phyloP scores from a whole-genome alignment of 169 alveolate genomes.

The Babesia caballi region DNA sequence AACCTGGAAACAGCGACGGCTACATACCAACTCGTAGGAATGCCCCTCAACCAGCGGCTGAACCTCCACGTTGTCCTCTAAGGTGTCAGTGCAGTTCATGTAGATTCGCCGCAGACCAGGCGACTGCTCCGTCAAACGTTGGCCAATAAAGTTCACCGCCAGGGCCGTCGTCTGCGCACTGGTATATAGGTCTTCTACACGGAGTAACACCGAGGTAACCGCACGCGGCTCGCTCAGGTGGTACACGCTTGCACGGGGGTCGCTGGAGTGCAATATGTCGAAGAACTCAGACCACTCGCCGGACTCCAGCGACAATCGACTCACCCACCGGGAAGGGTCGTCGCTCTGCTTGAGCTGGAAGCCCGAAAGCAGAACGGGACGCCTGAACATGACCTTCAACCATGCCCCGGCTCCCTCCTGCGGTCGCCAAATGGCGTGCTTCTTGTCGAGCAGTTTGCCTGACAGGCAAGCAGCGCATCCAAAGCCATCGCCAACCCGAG shows the following conservation, averaged over 20 bases:
- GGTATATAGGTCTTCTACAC: constrained; percentile 22
- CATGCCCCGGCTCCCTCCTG: constrained; percentile 67
- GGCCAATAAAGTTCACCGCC: constrained; percentile 21
- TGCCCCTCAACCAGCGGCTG: constrained; percentile 30
- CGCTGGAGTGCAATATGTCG: constrained; percentile 69
- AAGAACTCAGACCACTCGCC: constrained; percentile 62
- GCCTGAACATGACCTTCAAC: constrained; percentile 56
- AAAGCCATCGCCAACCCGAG: constrained; percentile 46
- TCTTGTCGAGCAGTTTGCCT: constrained; percentile 63
- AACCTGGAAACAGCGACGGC: background rate
- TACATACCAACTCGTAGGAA: constrained; percentile 15
- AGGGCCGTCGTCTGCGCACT: constrained; percentile 18
- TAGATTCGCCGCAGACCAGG: background rate
- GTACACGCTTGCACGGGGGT: constrained; percentile 52
- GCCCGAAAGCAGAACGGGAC: constrained; percentile 64
- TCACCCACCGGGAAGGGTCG: constrained; percentile 69
- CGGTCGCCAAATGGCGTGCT: constrained; percentile 65
- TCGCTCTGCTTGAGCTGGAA: constrained; percentile 70
- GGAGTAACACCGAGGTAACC: constrained; percentile 32
- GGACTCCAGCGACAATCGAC: constrained; percentile 61
- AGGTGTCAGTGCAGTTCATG: constrained; percentile 27
- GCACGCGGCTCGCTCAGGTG: constrained; percentile 61
- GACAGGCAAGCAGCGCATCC: constrained; percentile 65
- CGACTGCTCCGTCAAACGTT: constrained; percentile 18
- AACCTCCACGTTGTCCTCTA: constrained; percentile 12